Evolutionary conservation across 106 monocot species (phyloP).

Genomic region (Phalaenopsis aphrodite): DNA sequence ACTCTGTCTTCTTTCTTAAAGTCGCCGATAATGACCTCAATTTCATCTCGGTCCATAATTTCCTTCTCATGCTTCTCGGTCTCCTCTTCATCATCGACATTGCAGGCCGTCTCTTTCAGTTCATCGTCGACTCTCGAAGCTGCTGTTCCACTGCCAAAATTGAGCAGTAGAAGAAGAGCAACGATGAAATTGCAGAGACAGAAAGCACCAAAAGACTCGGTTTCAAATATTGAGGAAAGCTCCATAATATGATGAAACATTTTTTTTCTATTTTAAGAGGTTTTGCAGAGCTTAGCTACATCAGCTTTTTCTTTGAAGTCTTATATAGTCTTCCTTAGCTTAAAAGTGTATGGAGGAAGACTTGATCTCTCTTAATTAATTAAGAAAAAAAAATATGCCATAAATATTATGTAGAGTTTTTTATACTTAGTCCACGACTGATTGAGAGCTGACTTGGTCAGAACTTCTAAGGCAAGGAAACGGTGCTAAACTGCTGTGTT

Average conservation of each 20-base stretch:
- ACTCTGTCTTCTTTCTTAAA: background rate
- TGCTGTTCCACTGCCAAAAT: background rate
- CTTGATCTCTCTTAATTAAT: background rate
- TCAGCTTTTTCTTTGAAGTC: background rate
- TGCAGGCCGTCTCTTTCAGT: background rate
- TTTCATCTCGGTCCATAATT: background rate
- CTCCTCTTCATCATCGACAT: background rate
- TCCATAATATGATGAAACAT: background rate
- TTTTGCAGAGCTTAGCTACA: background rate
- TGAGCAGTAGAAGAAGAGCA: background rate
- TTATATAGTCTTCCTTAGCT: background rate
- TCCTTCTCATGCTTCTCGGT: background rate
- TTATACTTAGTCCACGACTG: too few relatives aligned
- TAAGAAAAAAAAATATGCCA: background rate
- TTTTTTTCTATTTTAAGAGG: background rate
- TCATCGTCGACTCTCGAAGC: background rate
- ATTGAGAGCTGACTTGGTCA: too few relatives aligned
- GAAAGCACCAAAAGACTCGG: background rate
- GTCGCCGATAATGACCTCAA: background rate
- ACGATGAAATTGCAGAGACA: slow-evolving; percentile 9
- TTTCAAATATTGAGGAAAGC: background rate
- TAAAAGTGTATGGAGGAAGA: background rate
- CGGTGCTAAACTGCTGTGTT: too few relatives aligned
- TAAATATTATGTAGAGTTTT: too few relatives aligned
- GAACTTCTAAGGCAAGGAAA: too few relatives aligned